These are phyloP conservation scores for Lathyrus oleraceus DNA, from an alignment of 306 rosid species.

Conservation along the genomic window DNA sequence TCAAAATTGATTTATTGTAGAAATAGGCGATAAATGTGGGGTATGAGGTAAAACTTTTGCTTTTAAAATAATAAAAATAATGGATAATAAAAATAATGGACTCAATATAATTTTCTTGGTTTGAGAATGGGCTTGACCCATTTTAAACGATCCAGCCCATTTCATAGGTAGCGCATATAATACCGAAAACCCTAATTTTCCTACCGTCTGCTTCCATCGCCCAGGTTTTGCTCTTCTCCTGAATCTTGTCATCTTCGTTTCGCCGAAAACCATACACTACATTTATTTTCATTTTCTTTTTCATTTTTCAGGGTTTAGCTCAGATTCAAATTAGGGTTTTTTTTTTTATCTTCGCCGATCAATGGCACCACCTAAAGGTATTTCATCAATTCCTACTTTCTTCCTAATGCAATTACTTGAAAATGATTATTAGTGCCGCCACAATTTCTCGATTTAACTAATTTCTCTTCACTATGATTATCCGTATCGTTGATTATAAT, in stretches of 20 bases:
- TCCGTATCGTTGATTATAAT: not conserved
- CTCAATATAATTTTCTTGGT: not conserved
- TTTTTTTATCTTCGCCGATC: conserved; percentile 26
- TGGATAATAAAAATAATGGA: too few relatives aligned
- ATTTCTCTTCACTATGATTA: not conserved
- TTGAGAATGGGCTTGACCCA: conserved; percentile 3
- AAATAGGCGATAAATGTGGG: too few relatives aligned
- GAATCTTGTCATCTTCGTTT: not conserved
- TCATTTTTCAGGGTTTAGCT: conserved; percentile 19
- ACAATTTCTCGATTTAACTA: not conserved
- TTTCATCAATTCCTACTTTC: not conserved
- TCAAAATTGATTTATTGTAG: too few relatives aligned
- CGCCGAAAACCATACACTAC: not conserved
- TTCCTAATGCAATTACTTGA: not conserved
- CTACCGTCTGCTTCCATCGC: not conserved
- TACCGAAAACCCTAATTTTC: conserved; percentile 34
- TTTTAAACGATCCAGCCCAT: not conserved
- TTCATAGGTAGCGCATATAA: not conserved
- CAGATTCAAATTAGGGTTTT: conserved; percentile 25
- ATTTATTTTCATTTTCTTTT: not conserved
- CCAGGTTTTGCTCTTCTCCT: conserved; percentile 28
- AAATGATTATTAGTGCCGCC: not conserved
- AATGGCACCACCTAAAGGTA: conserved; percentile 84
- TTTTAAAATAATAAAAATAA: too few relatives aligned
- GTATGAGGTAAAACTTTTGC: too few relatives aligned